Percentiles rank a stretch among this genome's conserved stretches.
These are phyloP conservation scores for Picea sitchensis DNA, from an alignment of 75 land plant species.

Conservation along the genomic window DNA sequence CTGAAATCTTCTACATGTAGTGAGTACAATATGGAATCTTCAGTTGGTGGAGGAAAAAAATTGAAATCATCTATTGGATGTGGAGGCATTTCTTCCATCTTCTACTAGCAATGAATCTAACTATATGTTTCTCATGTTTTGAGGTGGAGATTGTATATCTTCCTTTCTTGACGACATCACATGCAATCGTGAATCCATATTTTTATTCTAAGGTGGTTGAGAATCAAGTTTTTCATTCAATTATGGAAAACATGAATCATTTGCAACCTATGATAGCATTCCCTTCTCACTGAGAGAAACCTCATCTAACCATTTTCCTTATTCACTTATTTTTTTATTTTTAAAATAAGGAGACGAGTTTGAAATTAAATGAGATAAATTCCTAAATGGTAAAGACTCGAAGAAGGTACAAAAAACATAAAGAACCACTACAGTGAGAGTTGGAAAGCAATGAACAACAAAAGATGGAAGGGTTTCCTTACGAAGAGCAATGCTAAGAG, in stretches of 20 bases:
- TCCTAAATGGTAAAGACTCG: no score
- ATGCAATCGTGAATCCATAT: background rate
- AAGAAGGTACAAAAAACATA: no score
- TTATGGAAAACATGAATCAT: background rate
- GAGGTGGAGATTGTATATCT: background rate
- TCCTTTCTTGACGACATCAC: background rate
- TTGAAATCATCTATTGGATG: background rate
- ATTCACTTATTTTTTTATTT: constrained; percentile 1
- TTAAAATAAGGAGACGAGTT: background rate
- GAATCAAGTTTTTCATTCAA: background rate
- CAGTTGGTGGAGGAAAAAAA: background rate
- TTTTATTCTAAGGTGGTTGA: background rate
- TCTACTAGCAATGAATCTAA: background rate
- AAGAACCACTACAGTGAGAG: no score
- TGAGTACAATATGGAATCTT: constrained; percentile 5
- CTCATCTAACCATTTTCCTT: constrained; percentile 5
- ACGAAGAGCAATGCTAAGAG: no score
- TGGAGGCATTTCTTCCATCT: background rate
- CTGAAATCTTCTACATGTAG: background rate
- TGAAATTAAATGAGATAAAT: no score
- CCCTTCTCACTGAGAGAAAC: background rate
- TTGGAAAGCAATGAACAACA: no score
- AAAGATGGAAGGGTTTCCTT: no score
- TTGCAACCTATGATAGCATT: background rate
- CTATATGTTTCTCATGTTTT: background rate